A percentile compares a stretch with the other conserved stretches of the same genome.
phyloP scores from a whole-genome alignment of 2,329 filamentous ascomycete species.

The Daldinia sp. region DNA sequence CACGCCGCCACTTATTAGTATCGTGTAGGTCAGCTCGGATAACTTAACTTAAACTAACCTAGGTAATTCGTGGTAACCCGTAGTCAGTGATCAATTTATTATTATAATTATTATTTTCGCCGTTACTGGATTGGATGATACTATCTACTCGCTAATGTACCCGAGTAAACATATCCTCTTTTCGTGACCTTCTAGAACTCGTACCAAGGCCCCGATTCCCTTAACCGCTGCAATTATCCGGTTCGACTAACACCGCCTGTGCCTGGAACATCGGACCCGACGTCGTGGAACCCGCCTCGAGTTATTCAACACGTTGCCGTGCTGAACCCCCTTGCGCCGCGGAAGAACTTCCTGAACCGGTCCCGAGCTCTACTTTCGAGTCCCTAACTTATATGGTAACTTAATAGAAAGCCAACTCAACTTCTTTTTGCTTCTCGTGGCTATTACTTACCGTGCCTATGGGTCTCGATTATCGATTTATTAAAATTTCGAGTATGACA shows the following conservation, averaged over 20 bases:
- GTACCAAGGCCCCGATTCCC: not conserved
- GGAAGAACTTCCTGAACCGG: constrained; percentile 2
- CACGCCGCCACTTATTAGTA: constrained; percentile 26
- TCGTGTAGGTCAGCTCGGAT: constrained; percentile 6
- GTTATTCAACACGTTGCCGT: not conserved
- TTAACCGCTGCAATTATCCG: constrained; percentile 24
- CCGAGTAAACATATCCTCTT: constrained; percentile 12
- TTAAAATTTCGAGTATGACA: constrained; percentile 12
- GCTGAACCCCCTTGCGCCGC: constrained; percentile 5
- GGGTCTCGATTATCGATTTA: constrained; percentile 1
- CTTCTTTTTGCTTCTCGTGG: not conserved
- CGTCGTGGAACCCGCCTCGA: constrained; percentile 26
- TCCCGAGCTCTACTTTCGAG: constrained; percentile 1
- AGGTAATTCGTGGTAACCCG: constrained; percentile 2
- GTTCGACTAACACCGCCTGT: constrained; percentile 22
- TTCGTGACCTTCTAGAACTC: constrained; percentile 28
- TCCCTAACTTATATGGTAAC: not conserved
- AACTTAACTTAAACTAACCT: not conserved
- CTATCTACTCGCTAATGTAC: not conserved
- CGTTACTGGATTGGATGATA: constrained; percentile 15
- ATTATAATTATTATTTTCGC: too few species aligned
- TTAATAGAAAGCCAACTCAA: not conserved
- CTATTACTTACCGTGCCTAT: not conserved
- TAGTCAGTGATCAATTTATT: too few species aligned
- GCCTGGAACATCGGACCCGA: constrained; percentile 31